Evolutionary conservation across 2,329 filamentous ascomycete species (phyloP), one percentile per base, ranked within the genome.

Genomic region (Diaporthe amygdali): DNA sequence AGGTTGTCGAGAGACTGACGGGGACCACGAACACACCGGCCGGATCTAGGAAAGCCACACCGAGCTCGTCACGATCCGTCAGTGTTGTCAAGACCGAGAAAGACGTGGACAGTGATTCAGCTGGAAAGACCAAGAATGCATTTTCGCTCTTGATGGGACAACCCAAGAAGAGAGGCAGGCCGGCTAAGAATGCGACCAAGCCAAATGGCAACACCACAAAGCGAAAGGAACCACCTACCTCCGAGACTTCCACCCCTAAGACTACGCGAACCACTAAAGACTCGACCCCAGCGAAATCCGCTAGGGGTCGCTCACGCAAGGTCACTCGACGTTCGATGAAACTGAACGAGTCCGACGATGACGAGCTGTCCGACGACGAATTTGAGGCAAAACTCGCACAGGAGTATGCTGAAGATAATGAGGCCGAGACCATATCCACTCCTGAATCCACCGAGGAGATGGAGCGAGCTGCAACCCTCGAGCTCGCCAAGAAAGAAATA

Each of bases 401-500:
- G 3, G 90, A 93, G 72, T 82, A 91, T 30, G 82, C 80, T 1
- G 78, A 82, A 83, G 46, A 71, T 20, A 32, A 54, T 14, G 82
- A 86, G 0, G 78, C 80, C 0, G 80, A 82, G 0, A 77, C 82
- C 2, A 71, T 78, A 22, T 77, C 79, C 15, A 76, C 77, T 0
- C 75, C 79, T 2, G 77, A 85, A 46, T 83, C 86, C 0, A 81
- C 84, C 2, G 91, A 93, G 73, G 92, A 94, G 52, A 83, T 89
- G 1, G 87, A 93, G 75, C 86, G 89, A 2, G 88, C 88, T 0
- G 88, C 91, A 61, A 94, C 91, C 0, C 86, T 96, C 0, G 92
- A 94, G 10, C 84, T 94, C 71, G 95, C 95, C 0, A 97, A 96
- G 79, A 92, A 93, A 68, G 94, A 98, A 79, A 94, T 98, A n/a